Evolutionary conservation across 1,284 basidiomycete species (phyloP).

Genomic region (Erythrobasidium hasegawianum): DNA sequence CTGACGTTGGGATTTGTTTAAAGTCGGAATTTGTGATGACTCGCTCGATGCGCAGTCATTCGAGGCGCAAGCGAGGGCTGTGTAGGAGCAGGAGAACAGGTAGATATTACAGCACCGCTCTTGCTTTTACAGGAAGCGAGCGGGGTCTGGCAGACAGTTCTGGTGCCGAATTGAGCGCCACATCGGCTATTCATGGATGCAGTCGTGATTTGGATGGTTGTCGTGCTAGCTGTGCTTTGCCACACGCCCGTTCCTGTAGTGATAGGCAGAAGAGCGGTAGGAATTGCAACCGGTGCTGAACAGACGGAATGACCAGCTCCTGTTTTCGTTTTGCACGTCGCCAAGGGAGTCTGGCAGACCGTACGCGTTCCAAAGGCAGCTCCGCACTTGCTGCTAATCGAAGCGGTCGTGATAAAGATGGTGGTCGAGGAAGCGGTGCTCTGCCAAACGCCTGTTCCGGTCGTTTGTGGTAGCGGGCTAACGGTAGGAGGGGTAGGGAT

Average conservation of each 20-base stretch:
- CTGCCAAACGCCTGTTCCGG: neutral
- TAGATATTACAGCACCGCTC: neutral
- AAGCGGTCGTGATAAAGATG: neutral
- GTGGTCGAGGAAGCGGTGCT: neutral
- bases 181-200: neutral
- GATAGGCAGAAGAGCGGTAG: neutral
- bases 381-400: neutral
- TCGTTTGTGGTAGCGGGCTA: neutral
- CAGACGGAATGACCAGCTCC: neutral
- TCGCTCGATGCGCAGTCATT: neutral
- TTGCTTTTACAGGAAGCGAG: neutral
- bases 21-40: no score
- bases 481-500: no score
- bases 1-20: no score
- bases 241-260: neutral
- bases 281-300: neutral
- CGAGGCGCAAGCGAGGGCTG: neutral
- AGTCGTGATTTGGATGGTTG: neutral
- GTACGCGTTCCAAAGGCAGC: neutral
- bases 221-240: neutral
- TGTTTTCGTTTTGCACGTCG: neutral
- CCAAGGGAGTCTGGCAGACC: neutral
- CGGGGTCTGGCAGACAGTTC: neutral
- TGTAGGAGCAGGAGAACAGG: neutral
- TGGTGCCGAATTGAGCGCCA: neutral